Evolutionary conservation across 148 eudicot genomes (phyloP).

Genomic region (Heliosperma pusillum): DNA sequence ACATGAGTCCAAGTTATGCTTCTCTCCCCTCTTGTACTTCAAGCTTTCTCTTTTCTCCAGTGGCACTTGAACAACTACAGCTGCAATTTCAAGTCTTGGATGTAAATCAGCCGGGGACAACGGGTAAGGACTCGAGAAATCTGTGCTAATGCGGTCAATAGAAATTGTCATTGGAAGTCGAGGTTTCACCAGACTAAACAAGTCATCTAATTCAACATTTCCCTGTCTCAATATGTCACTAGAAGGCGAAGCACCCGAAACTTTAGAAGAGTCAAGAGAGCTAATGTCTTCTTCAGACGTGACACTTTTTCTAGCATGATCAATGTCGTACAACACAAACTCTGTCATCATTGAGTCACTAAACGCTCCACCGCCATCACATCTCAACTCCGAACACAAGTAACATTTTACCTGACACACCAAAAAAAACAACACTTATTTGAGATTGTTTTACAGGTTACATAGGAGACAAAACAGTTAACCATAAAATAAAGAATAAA

Average conservation of each 20-base stretch:
- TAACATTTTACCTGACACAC: constrained; percentile 67
- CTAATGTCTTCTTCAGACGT: constrained; percentile 36
- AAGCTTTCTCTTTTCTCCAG: constrained; percentile 75
- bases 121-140: constrained; percentile 40
- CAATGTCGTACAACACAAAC: constrained; percentile 69
- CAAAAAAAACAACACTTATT: too few relatives aligned
- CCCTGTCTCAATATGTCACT: constrained; percentile 24
- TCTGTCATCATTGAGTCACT: constrained; percentile 65
- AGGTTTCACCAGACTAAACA: constrained; percentile 30
- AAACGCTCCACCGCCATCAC: constrained; percentile 29
- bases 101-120: constrained; percentile 49
- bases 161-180: constrained; percentile 31
- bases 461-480: not conserved
- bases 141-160: constrained; percentile 23
- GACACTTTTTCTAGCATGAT: constrained; percentile 48
- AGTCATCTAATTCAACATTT: constrained; percentile 36
- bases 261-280: constrained; percentile 32
- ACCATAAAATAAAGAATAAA: not conserved
- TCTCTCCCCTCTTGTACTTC: constrained; percentile 55
- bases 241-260: constrained; percentile 21
- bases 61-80: constrained; percentile 60
- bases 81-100: constrained; percentile 70
- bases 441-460: not conserved
- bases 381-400: constrained; percentile 50
- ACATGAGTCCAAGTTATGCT: constrained; percentile 40